Percentiles rank a stretch among this genome's conserved stretches.
phyloP scores from a whole-genome alignment of 129 eudicot species.

The Daucus carota region DNA sequence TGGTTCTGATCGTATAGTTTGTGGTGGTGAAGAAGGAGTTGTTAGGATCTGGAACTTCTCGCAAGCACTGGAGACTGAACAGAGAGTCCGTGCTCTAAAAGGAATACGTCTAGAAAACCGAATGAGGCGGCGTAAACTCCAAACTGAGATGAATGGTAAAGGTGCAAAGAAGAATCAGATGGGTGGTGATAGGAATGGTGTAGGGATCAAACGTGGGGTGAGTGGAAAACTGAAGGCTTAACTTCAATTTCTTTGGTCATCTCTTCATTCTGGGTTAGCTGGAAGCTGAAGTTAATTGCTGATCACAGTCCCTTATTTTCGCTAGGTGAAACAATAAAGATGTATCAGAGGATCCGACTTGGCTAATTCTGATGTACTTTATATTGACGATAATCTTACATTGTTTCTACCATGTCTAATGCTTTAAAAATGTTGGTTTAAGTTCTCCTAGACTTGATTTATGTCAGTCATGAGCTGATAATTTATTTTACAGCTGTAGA shows the following conservation, averaged over 20 bases:
- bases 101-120: not conserved
- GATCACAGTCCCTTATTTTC: not conserved
- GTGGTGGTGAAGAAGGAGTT: not conserved
- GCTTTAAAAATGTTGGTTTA: not conserved
- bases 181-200: constrained; percentile 49
- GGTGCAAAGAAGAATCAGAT: constrained; percentile 51
- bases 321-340: not conserved
- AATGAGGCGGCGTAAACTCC: constrained; percentile 14
- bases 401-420: not conserved
- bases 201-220: constrained; percentile 66
- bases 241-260: not conserved
- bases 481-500: not conserved
- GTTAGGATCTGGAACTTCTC: constrained; percentile 3
- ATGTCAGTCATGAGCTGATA: not conserved
- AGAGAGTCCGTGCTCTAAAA: not conserved
- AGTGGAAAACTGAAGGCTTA: constrained; percentile 57
- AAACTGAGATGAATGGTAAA: constrained; percentile 6
- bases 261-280: not conserved
- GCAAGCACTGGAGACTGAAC: constrained; percentile 5
- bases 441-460: not conserved
- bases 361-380: not conserved
- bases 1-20: constrained; percentile 3
- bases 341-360: not conserved
- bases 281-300: not conserved
- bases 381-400: not conserved